Percentiles rank a stretch among this genome's conserved stretches.
Evolutionary conservation across 148 eudicot genomes (phyloP).

Genomic region (Rhododendron kiyosumense): DNA sequence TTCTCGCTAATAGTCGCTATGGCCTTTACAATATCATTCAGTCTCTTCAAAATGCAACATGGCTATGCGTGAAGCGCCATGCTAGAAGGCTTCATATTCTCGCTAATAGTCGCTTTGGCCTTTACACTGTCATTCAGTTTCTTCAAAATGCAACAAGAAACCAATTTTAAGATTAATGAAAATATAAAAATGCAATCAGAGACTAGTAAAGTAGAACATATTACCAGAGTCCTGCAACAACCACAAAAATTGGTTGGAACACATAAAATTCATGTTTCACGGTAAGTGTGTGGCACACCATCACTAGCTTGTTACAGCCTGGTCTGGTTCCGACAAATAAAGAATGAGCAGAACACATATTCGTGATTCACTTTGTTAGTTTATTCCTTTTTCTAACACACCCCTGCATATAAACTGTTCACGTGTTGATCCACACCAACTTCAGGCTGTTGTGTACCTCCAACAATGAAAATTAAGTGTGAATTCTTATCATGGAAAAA

Average conservation of each 20-base stretch:
- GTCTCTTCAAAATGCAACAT: background rate
- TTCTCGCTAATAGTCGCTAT: background rate
- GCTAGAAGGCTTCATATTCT: background rate
- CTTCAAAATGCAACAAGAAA: background rate
- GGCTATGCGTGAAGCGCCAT: too few species aligned
- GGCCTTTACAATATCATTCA: background rate
- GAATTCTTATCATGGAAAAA: background rate
- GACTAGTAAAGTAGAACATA: background rate
- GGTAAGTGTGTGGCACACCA: background rate
- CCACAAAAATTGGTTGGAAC: background rate
- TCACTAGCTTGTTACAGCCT: background rate
- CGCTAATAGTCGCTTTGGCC: background rate
- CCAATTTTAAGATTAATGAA: too few species aligned
- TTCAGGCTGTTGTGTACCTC: background rate
- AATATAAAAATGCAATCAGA: background rate
- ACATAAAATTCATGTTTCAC: background rate
- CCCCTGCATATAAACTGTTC: background rate
- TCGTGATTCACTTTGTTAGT: background rate
- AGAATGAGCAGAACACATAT: background rate
- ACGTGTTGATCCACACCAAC: background rate
- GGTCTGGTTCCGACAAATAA: background rate
- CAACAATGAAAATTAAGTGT: background rate
- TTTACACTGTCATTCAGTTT: background rate
- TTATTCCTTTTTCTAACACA: background rate
- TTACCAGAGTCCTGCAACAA: background rate